phyloP scores from a whole-genome alignment of 2,329 filamentous ascomycete genomes.

The Saccharata proteae region DNA sequence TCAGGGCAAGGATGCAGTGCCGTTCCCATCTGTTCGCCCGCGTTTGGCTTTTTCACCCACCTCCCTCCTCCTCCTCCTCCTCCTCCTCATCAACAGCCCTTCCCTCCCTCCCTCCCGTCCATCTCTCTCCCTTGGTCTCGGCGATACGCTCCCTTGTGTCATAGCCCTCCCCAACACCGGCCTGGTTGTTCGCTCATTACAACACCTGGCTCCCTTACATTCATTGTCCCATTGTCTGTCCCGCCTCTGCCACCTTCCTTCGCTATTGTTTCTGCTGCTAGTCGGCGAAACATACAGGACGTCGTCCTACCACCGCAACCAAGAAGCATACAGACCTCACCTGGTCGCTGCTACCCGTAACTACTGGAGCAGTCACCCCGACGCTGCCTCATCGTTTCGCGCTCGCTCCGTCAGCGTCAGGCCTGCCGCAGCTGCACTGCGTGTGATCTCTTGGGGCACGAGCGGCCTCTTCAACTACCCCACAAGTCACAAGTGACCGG shows the following conservation, averaged over 20 bases:
- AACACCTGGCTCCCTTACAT: conserved; percentile 17
- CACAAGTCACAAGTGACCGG: conserved; percentile 1
- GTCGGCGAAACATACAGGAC: conserved; percentile 13
- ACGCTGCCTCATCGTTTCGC: too few species aligned
- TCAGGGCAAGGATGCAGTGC: too few species aligned
- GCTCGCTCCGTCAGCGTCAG: conserved; percentile 2
- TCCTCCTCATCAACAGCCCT: conserved; percentile 11
- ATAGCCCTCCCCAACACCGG: conserved; percentile 5
- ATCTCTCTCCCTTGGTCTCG: conserved; percentile 8
- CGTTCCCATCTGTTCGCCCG: too few species aligned
- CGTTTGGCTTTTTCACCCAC: background rate
- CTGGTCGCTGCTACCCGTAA: too few species aligned
- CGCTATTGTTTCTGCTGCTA: conserved; percentile 18
- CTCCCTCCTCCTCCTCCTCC: background rate
- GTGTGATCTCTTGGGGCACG: conserved; percentile 4
- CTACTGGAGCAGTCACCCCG: too few species aligned
- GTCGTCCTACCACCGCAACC: conserved; percentile 8
- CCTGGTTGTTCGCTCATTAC: conserved; percentile 27
- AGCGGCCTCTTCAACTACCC: conserved; percentile 3
- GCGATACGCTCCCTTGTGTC: conserved; percentile 2
- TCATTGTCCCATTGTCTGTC: conserved; percentile 17
- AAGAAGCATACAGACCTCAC: too few species aligned
- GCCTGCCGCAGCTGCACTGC: conserved; percentile 5
- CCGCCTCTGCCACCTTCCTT: conserved; percentile 12
- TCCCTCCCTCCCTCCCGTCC: conserved; percentile 14